These are phyloP conservation scores for Trichosporon sp. DNA, from an alignment of 1,284 basidiomycete genomes.

Conservation along the genomic window DNA sequence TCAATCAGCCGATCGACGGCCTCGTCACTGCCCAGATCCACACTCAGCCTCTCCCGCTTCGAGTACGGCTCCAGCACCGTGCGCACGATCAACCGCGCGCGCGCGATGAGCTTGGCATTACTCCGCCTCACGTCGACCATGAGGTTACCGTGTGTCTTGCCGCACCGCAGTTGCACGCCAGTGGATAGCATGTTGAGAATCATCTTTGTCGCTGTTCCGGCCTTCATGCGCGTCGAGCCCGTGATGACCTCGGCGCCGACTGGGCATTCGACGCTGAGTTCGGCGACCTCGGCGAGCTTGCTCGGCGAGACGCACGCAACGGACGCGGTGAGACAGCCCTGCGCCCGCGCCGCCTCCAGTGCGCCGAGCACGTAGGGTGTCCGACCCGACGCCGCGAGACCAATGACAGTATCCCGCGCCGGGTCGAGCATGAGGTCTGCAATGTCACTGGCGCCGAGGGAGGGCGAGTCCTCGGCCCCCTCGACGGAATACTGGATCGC, in stretches of 20 bases:
- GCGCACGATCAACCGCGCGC: constrained; percentile 27
- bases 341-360: constrained; percentile 24
- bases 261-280: constrained; percentile 34
- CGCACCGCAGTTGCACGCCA: constrained; percentile 31
- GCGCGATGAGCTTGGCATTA: constrained; percentile 27
- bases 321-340: constrained; percentile 30
- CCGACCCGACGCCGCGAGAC: constrained; percentile 33
- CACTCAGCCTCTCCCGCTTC: neutral
- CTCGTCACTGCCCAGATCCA: constrained; percentile 24
- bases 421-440: constrained; percentile 21
- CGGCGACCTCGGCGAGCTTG: constrained; percentile 22
- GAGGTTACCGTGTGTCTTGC: constrained; percentile 37
- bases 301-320: constrained; percentile 29
- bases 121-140: constrained; percentile 31
- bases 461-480: constrained; percentile 35
- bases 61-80: constrained; percentile 22
- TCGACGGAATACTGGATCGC: constrained; percentile 35
- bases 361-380: constrained; percentile 38
- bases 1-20: constrained; percentile 31
- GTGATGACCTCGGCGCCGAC: constrained; percentile 37
- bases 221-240: constrained; percentile 37
- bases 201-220: constrained; percentile 37
- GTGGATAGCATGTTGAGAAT: constrained; percentile 38
- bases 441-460: constrained; percentile 27
- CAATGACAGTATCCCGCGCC: constrained; percentile 32